Evolutionary conservation across 1,139 yeast species (phyloP).

Genomic region (Yamadazyma spencermartinsiae): DNA sequence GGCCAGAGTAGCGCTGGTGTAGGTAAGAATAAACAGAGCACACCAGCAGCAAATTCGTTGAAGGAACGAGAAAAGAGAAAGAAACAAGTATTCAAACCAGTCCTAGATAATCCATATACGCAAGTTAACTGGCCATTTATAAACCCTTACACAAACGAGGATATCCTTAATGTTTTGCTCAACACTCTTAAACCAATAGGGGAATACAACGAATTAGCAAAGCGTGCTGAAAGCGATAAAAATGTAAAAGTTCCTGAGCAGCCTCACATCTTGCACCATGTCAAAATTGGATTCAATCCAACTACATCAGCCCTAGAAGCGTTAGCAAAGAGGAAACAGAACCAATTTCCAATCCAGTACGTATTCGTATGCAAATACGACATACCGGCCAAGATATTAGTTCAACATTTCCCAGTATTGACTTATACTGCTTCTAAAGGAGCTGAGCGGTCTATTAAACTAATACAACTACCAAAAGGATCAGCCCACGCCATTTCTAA

Average conservation of each 20-base stretch:
- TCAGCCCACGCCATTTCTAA: constrained; percentile 37
- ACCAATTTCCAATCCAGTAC: constrained; percentile 26
- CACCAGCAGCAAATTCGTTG: constrained; percentile 27
- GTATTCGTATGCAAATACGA: constrained; percentile 59
- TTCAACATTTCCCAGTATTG: constrained; percentile 54
- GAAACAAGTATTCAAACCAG: constrained; percentile 58
- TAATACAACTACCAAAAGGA: constrained; percentile 56
- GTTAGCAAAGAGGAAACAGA: constrained; percentile 35
- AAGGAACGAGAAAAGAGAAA: constrained; percentile 46
- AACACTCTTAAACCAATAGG: constrained; percentile 40
- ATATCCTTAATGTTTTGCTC: constrained; percentile 42
- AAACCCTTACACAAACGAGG: constrained; percentile 34
- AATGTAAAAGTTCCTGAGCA: constrained; percentile 1
- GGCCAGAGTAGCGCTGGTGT: no score
- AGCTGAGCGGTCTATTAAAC: constrained; percentile 31
- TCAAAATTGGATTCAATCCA: constrained; percentile 56
- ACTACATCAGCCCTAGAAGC: constrained; percentile 50
- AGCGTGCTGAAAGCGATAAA: constrained; percentile 11
- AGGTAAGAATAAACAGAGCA: background rate
- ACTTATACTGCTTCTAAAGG: constrained; percentile 44
- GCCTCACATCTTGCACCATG: constrained; percentile 13
- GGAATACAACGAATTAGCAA: constrained; percentile 24
- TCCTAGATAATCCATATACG: constrained; percentile 61
- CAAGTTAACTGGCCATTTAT: constrained; percentile 55
- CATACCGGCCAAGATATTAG: constrained; percentile 46